Percentiles rank a stretch among this genome's conserved stretches.
Evolutionary conservation across 441 rosid species (phyloP).

Genomic region (Cnidoscolus chayamansa): DNA sequence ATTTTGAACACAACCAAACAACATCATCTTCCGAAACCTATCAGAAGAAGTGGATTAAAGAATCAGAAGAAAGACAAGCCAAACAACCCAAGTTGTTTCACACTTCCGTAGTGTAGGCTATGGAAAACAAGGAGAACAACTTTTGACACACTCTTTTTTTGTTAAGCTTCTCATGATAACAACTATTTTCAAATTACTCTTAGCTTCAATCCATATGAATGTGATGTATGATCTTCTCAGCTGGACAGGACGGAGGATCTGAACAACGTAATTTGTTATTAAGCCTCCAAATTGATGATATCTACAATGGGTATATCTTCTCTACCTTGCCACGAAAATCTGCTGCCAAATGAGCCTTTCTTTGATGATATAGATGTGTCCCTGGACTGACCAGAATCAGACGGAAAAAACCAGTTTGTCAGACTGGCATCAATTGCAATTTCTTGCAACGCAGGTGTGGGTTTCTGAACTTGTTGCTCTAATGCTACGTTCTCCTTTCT

Average conservation of each 20-base stretch:
- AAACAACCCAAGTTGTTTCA: constrained; percentile 20
- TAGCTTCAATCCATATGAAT: not conserved
- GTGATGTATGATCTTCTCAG: not conserved
- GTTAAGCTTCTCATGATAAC: not conserved
- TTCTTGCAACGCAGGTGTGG: constrained; percentile 17
- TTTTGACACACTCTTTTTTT: not conserved
- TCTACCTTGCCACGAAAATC: too few relatives aligned
- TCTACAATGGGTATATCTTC: constrained; percentile 34
- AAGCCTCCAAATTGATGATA: constrained; percentile 38
- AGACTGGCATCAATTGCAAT: constrained; percentile 75
- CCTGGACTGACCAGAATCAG: constrained; percentile 27
- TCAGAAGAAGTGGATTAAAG: constrained; percentile 16
- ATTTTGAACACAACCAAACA: not conserved
- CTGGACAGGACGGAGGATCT: not conserved
- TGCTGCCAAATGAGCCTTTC: constrained; percentile 13
- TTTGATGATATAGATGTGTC: constrained; percentile 13
- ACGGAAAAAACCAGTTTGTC: constrained; percentile 71
- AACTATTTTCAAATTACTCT: not conserved
- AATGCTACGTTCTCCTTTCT: constrained; percentile 49
- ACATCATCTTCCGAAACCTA: constrained; percentile 8
- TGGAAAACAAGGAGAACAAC: constrained; percentile 8
- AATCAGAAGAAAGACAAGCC: constrained; percentile 19
- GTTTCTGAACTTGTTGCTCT: constrained; percentile 23
- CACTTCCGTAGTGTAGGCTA: constrained; percentile 15
- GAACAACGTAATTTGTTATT: not conserved